Base-by-base conservation (phyloP, 2,329 filamentous ascomycete species). In the Podosphaera aphanis region DNA sequence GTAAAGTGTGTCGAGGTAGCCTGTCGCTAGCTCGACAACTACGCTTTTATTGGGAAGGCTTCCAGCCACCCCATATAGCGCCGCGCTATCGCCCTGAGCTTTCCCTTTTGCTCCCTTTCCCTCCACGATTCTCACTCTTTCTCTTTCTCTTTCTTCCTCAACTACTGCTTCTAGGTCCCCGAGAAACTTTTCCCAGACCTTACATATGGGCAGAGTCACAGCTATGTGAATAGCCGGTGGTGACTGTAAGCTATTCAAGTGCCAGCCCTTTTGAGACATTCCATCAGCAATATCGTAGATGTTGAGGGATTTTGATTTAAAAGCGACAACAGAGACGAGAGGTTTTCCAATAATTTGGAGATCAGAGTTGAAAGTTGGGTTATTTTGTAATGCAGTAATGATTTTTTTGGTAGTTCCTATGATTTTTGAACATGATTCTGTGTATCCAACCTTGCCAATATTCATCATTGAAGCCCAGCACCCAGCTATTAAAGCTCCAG, bases 1-100 rank as follows among this genome's bases (percentile, higher is more conserved):
- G 63, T 94, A 94, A 62, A 94, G 60, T 45, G 90, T 79, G 64
- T 95, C 86, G 59, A 95, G 67, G 63, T 95, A 98, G 0, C 85
- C 88, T 53, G 71, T 83, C 1, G 86, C 88, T 59, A 98, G 64
- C 56, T 93, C 83, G 52, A 83, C 83, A 27, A 98, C 85, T 29
- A 98, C 79, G 53, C 81, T 84, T 72, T 95, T 95, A 61, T 98
- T 92, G 1, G 90, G 90, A 61, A 98, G 63, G 57, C 83, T 92
- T 5, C 90, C 90, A 0, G 90, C 90, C 47, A 98, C 86, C 46
- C 90, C 90, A 62, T 98, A 98, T 50, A 98, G 64, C 3, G 86
- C 86, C 1, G 84, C 83, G 13, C 83, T 77, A 60, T 93, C 83
- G 1, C 83, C 83, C 54, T 75, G 70, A 20, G 73, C 75, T 60